Evolutionary conservation across 176 grass and related monocot genomes (phyloP).

Genomic region (Aechmea fasciata): DNA sequence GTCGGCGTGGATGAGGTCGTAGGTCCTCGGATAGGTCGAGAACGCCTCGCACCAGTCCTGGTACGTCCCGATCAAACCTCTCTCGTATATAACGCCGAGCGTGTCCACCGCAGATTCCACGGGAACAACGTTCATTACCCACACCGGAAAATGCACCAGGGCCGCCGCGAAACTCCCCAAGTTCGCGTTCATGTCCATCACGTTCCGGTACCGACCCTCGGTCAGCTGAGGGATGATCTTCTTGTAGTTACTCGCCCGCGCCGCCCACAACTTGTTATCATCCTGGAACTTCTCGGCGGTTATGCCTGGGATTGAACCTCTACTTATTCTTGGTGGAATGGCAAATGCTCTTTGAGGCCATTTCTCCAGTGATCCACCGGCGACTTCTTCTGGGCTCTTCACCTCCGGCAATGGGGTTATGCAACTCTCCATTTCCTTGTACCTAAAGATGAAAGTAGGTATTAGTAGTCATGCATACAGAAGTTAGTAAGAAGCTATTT

Average conservation of each 20-base stretch:
- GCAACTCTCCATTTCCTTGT: slow-evolving; percentile 82
- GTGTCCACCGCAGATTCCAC: slow-evolving; percentile 39
- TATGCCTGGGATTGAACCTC: slow-evolving; percentile 35
- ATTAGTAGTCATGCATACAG: no score
- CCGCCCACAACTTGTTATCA: slow-evolving; percentile 64
- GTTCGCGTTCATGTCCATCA: slow-evolving; percentile 31
- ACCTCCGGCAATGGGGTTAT: slow-evolving; percentile 46
- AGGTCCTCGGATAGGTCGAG: slow-evolving; percentile 91
- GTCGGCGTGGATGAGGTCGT: slow-evolving; percentile 77
- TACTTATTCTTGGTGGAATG: slow-evolving; percentile 55
- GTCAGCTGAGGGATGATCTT: slow-evolving; percentile 51
- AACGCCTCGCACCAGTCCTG: slow-evolving; percentile 97
- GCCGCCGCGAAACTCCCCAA: slow-evolving; percentile 69
- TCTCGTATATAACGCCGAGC: slow-evolving; percentile 76
- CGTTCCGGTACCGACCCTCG: slow-evolving; percentile 63
- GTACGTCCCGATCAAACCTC: slow-evolving; percentile 83
- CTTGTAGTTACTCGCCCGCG: slow-evolving; percentile 52
- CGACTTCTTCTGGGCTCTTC: slow-evolving; percentile 34
- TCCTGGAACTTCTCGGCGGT: slow-evolving; percentile 42
- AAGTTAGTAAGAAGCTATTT: no score
- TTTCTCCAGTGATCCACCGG: slow-evolving; percentile 44
- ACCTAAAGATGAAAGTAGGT: slow-evolving; percentile 26
- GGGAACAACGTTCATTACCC: slow-evolving; percentile 83
- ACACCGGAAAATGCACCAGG: slow-evolving; percentile 50
- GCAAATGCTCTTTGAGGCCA: slow-evolving; percentile 64